Base-by-base conservation (phyloP, 768 basidiomycete genomes). In the Tephrocybe sp. region DNA sequence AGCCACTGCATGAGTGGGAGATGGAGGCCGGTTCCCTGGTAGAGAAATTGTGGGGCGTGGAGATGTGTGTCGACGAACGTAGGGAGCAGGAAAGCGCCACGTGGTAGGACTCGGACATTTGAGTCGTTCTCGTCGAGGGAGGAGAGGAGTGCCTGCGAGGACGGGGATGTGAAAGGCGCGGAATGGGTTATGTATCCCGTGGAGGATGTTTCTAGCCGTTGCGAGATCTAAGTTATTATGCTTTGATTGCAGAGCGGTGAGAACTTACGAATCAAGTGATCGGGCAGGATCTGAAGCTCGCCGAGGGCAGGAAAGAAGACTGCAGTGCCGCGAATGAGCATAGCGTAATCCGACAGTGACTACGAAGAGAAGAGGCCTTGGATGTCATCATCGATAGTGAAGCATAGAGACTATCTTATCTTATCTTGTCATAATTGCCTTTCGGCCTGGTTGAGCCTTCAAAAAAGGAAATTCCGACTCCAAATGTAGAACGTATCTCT, bases 1-100 rank as follows among this genome's bases (percentile, higher is more conserved):
- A 94, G 77, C 92, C 92, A 93, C 57, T 90, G 68, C 84, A 93
- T 85, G 32, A 93, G 68, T 3, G 91, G 88, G 2, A 92, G 76
- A 64, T 95, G 88, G 3, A 94, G 75, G 0, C 93, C 92, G 1
- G 83, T 91, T 2, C 93, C 93, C 50, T 91, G 86, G 53, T 93
- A 94, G 28, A 93, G 73, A 63, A 88, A 93, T 63, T 95, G 93
- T 1, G 93, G 90, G 0, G 92, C 91, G 63, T 95, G 93, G 0
- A 93, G 75, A 62, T 94, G 92, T 4, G 91, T 73, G 65, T 94
- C 92, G 50, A 80, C 83, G 66, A 93, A 94, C 0, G 84, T 81
- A 1, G 92, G 90, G n/a, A 88, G 56, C 36, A 93, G 51, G 61
- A 93, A 90, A 46, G 71, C 76, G n/a, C 84, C 83, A 8, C 48